Evolutionary conservation across 768 basidiomycete genomes (phyloP).

Genomic region (Lentinula boryana): DNA sequence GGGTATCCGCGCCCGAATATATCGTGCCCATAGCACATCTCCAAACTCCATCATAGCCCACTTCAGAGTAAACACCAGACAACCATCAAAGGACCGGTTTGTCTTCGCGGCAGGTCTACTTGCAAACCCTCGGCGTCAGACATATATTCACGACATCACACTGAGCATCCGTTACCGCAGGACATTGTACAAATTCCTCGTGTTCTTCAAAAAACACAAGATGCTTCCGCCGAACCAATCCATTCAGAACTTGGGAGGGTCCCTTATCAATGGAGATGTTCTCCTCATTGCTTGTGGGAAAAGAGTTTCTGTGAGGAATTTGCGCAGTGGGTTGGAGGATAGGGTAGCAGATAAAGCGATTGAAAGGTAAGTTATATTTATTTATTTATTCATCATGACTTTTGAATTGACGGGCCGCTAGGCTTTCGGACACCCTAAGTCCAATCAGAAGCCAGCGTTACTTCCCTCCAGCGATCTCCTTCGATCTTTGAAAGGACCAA

Average conservation of each 20-base stretch:
- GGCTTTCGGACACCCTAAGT: too few relatives aligned
- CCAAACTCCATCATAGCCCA: background rate
- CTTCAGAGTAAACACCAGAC: background rate
- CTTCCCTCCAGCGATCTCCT: too few relatives aligned
- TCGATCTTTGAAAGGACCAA: too few relatives aligned
- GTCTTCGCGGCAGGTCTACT: background rate
- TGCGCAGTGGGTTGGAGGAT: background rate
- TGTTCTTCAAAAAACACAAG: conserved; percentile 1
- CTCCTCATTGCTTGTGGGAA: background rate
- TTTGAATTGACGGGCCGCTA: too few relatives aligned
- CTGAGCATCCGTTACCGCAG: background rate
- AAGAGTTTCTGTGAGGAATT: background rate
- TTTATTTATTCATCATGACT: background rate
- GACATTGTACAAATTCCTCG: background rate
- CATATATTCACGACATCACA: background rate
- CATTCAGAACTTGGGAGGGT: background rate
- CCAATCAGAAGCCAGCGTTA: too few relatives aligned
- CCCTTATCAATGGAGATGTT: background rate
- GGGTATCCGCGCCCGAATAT: background rate
- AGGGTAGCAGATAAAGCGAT: background rate
- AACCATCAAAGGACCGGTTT: background rate
- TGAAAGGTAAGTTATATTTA: background rate
- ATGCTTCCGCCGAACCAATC: background rate
- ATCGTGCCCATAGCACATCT: background rate
- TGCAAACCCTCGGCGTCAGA: background rate